A percentile compares a stretch with the other conserved stretches of the same genome.
Conservation (phyloP, 2,329 filamentous ascomycete species). For the Hymenotorrendiella dingleyae region DNA sequence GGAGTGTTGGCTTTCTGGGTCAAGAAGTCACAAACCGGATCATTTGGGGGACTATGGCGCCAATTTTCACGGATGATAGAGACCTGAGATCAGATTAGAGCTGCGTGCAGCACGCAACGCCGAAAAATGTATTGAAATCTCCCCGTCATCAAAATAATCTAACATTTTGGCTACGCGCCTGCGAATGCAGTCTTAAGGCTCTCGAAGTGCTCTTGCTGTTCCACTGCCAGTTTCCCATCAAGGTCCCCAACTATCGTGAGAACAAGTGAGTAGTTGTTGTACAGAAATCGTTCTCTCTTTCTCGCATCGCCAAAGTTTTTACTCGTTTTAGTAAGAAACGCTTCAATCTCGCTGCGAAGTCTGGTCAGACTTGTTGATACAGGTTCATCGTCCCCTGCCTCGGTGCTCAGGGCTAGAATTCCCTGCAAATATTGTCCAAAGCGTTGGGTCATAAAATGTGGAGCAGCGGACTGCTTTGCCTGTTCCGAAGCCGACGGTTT, state of each 20-base stretch:
- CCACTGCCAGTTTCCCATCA: slow-evolving; percentile 64
- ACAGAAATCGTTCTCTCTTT: slow-evolving; percentile 81
- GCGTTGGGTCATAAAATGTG: slow-evolving; percentile 88
- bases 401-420: slow-evolving; percentile 75
- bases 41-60: slow-evolving; percentile 25
- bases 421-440: slow-evolving; percentile 90
- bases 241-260: slow-evolving; percentile 82
- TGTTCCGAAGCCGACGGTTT: slow-evolving; percentile 43
- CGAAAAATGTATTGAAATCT: slow-evolving; percentile 1
- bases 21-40: slow-evolving; percentile 38
- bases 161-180: slow-evolving; percentile 8
- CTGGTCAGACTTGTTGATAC: slow-evolving; percentile 75
- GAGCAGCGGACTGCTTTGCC: slow-evolving; percentile 66
- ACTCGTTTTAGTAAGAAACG: slow-evolving; percentile 72
- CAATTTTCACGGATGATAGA: slow-evolving; percentile 5
- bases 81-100: background rate
- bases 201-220: slow-evolving; percentile 73
- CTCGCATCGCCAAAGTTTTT: slow-evolving; percentile 70
- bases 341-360: slow-evolving; percentile 75
- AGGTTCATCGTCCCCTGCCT: slow-evolving; percentile 90
- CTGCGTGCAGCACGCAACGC: no score
- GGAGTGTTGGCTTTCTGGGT: slow-evolving; percentile 65
- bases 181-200: slow-evolving; percentile 54
- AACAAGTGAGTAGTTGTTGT: slow-evolving; percentile 95
- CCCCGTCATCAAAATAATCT: background rate